A percentile compares a stretch with the other conserved stretches of the same genome.
Conservation (phyloP, 805 yeast genomes). For the Nakazawaea sp. region DNA sequence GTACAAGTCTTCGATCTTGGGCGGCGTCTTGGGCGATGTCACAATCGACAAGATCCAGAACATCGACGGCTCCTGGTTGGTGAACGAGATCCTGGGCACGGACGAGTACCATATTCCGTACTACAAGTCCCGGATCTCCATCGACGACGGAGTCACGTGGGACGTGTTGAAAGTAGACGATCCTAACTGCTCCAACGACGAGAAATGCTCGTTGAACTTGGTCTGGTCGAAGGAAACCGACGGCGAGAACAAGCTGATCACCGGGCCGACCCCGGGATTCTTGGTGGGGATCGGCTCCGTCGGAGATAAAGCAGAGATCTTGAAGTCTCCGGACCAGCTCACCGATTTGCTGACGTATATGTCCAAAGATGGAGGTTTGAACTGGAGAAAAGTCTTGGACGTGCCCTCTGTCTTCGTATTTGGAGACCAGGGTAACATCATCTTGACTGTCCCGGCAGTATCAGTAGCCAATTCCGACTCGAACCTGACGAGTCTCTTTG, state of each 20-base stretch:
- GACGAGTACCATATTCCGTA: conserved; percentile 21
- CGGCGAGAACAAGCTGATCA: conserved; percentile 35
- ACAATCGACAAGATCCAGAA: conserved; percentile 37
- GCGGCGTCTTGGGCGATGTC: conserved; percentile 29
- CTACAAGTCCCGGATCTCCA: conserved; percentile 32
- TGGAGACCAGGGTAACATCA: conserved; percentile 76
- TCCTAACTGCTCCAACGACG: conserved; percentile 31
- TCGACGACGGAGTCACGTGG: conserved; percentile 53
- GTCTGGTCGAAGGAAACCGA: conserved; percentile 24
- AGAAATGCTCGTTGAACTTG: conserved; percentile 44
- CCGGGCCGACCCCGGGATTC: conserved; percentile 52
- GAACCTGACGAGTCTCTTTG: conserved; percentile 6
- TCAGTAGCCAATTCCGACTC: no score
- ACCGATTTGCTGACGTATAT: conserved; percentile 37
- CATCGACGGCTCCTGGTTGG: conserved; percentile 59
- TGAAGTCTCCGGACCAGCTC: neutral
- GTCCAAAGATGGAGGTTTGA: conserved; percentile 72
- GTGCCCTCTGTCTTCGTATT: conserved; percentile 48
- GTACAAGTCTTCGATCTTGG: conserved; percentile 34
- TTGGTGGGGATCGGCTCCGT: conserved; percentile 72
- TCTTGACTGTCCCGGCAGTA: conserved; percentile 51
- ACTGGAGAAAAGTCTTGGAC: conserved; percentile 55
- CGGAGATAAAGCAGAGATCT: conserved; percentile 42
- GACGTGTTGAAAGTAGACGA: conserved; percentile 39
- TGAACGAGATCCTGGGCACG: conserved; percentile 28